Conservation (phyloP, 495 filamentous ascomycete genomes). For the Xylaria grammica region DNA sequence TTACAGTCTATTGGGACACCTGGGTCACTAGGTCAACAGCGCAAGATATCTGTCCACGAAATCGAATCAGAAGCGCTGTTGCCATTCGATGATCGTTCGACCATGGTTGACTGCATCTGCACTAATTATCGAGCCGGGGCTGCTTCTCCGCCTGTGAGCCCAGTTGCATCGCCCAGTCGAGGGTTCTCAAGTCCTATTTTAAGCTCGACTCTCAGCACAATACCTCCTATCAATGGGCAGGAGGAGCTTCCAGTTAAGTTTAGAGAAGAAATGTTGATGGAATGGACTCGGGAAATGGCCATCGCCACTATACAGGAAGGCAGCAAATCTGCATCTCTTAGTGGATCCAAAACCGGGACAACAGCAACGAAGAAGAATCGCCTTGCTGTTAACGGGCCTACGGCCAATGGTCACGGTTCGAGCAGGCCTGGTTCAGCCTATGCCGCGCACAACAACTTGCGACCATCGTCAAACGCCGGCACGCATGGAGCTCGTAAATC, state of each 20-base stretch:
- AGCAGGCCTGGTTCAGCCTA: conserved; percentile 44
- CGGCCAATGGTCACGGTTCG: conserved; percentile 44
- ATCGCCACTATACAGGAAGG: conserved; percentile 69
- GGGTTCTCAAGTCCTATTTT: conserved; percentile 66
- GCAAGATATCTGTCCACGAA: conserved; percentile 53
- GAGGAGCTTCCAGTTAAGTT: conserved; percentile 54
- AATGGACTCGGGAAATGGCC: conserved; percentile 78
- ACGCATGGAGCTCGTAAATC: conserved; percentile 43
- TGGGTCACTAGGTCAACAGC: conserved; percentile 50
- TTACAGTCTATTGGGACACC: conserved; percentile 52
- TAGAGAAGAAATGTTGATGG: conserved; percentile 68
- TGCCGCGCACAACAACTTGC: conserved; percentile 47
- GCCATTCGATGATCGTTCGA: conserved; percentile 68
- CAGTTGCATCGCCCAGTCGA: conserved; percentile 72
- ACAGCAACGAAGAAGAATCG: conserved; percentile 59
- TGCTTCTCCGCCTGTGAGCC: conserved; percentile 67
- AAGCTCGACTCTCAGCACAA: conserved; percentile 46
- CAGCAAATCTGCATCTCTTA: conserved; percentile 72
- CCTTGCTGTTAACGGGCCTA: conserved; percentile 60
- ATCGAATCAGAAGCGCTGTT: conserved; percentile 63
- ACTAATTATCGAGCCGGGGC: conserved; percentile 65
- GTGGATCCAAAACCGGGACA: conserved; percentile 70
- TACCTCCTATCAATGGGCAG: conserved; percentile 40
- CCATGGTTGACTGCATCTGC: conserved; percentile 74
- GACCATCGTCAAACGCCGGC: conserved; percentile 45